Evolutionary conservation across 768 basidiomycete species (phyloP).

Genomic region (Sporobolomyces roseus): DNA sequence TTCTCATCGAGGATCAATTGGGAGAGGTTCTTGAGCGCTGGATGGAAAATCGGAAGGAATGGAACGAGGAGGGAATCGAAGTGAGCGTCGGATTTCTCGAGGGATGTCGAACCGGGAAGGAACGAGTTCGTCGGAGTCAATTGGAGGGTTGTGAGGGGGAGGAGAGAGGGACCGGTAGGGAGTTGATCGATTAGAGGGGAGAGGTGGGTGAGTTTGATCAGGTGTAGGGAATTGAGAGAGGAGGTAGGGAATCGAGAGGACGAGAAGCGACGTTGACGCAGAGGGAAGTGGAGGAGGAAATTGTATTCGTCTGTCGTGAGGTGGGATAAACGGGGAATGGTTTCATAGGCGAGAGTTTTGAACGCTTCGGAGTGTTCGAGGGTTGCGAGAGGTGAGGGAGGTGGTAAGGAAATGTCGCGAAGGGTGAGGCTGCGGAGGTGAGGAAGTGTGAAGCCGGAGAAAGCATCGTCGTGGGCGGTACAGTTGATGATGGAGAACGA

Average conservation of each 20-base stretch:
- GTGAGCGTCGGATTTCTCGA: slow-evolving; percentile 20
- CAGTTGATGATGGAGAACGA: slow-evolving; percentile 12
- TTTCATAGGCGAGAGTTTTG: neutral
- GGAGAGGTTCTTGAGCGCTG: neutral
- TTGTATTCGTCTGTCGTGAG: slow-evolving; percentile 24
- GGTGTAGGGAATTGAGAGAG: neutral
- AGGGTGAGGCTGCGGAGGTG: slow-evolving; percentile 1
- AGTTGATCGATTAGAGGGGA: slow-evolving; percentile 3
- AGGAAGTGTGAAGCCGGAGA: slow-evolving; percentile 16
- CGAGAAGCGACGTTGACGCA: neutral
- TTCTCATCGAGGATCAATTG: slow-evolving; percentile 18
- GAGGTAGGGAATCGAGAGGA: neutral
- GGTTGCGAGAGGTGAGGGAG: slow-evolving; percentile 16
- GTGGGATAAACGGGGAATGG: neutral
- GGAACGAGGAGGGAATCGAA: slow-evolving; percentile 26
- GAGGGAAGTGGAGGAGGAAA: slow-evolving; percentile 24
- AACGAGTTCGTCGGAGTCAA: slow-evolving; percentile 22
- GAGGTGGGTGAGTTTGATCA: slow-evolving; percentile 18
- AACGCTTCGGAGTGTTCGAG: slow-evolving; percentile 25
- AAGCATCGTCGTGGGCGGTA: slow-evolving; percentile 29
- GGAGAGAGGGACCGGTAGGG: neutral
- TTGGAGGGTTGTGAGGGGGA: neutral
- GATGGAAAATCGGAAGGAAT: neutral
- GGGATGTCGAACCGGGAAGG: slow-evolving; percentile 13
- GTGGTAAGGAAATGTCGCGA: slow-evolving; percentile 21